phyloP scores from a whole-genome alignment of 768 basidiomycete genomes.

The Pulveroboletus sp. region DNA sequence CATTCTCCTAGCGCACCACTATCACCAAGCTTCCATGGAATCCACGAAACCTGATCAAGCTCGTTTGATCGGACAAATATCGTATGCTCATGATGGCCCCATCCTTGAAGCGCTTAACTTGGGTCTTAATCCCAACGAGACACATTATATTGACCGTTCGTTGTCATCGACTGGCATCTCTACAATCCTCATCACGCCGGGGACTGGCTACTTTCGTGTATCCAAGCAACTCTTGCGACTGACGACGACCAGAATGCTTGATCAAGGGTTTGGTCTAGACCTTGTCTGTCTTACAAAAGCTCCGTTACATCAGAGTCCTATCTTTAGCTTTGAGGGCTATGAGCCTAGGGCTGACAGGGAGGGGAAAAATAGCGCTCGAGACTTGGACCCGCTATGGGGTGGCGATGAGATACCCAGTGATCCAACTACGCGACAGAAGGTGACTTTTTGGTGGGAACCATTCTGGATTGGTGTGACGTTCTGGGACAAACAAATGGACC shows the following conservation, averaged over 20 bases:
- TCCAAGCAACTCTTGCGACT: conserved; percentile 85
- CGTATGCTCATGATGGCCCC: conserved; percentile 89
- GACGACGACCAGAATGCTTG: conserved; percentile 90
- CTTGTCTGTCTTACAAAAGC: conserved; percentile 86
- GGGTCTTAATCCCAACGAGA: conserved; percentile 87
- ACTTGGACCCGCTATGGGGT: conserved; percentile 73
- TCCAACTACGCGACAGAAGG: conserved; percentile 39
- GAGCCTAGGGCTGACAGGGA: conserved; percentile 55
- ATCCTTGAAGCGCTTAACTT: conserved; percentile 95
- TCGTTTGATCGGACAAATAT: conserved; percentile 73
- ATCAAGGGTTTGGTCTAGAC: conserved; percentile 89
- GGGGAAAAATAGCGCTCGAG: conserved; percentile 42
- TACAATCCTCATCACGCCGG: conserved; percentile 86
- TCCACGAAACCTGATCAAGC: conserved; percentile 44
- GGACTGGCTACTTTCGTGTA: conserved; percentile 90
- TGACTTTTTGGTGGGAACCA: conserved; percentile 85
- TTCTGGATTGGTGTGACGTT: conserved; percentile 81
- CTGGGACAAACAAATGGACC: conserved; percentile 85
- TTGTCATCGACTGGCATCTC: conserved; percentile 82
- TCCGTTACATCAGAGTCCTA: conserved; percentile 88
- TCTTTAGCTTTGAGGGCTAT: conserved; percentile 80
- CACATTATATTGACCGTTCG: conserved; percentile 93
- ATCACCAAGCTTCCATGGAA: conserved; percentile 64
- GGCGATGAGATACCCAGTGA: conserved; percentile 48
- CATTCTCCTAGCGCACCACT: conserved; percentile 85